These are phyloP conservation scores for Leccinum boreale DNA, from an alignment of 768 basidiomycete species.

Conservation along the genomic window DNA sequence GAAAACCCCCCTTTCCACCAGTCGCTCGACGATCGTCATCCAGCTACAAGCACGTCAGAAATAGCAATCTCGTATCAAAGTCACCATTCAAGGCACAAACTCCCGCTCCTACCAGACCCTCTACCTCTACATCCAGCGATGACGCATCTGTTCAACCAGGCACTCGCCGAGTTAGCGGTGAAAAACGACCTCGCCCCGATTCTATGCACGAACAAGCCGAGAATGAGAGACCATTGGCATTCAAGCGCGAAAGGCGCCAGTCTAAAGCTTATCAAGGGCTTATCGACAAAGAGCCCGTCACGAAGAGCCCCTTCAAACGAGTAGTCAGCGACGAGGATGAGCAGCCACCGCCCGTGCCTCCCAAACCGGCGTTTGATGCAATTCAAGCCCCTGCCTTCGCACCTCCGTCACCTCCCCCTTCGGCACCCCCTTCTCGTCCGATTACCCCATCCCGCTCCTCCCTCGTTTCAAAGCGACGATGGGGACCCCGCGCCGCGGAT, in stretches of 20 bases:
- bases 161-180: constrained; percentile 61
- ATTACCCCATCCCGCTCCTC: constrained; percentile 50
- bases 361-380: constrained; percentile 15
- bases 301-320: constrained; percentile 75
- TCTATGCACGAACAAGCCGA: constrained; percentile 71
- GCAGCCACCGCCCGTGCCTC: constrained; percentile 26
- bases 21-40: constrained; percentile 71
- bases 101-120: constrained; percentile 41
- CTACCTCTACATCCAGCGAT: constrained; percentile 8
- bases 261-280: constrained; percentile 73
- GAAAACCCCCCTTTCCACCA: constrained; percentile 40
- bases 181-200: constrained; percentile 70
- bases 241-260: constrained; percentile 71
- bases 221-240: constrained; percentile 67
- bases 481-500: constrained; percentile 66
- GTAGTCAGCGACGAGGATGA: constrained; percentile 26
- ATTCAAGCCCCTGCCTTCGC: constrained; percentile 5
- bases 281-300: constrained; percentile 72
- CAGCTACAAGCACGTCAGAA: constrained; percentile 75
- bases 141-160: constrained; percentile 12
- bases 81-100: constrained; percentile 79
- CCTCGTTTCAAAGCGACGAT: constrained; percentile 68
- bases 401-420: constrained; percentile 30
- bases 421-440: constrained; percentile 41
- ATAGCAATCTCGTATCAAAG: constrained; percentile 77